Conservation (phyloP, 768 basidiomycete genomes). For the Lactarius psammicola region DNA sequence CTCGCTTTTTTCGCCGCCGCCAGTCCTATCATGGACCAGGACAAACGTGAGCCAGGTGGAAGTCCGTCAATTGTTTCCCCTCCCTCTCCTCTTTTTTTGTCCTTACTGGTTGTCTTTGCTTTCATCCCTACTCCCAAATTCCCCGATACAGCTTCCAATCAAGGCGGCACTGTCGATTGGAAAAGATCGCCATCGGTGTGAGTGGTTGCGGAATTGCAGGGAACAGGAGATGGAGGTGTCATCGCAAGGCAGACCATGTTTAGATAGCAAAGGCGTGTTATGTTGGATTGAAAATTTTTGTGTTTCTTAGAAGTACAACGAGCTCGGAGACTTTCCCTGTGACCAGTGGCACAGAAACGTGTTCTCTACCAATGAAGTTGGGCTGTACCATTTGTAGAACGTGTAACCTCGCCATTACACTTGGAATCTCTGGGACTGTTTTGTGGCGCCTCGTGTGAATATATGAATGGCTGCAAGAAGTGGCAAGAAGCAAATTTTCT, state of each 20-base stretch:
- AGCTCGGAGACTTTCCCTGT: not conserved
- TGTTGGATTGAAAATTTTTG: not conserved
- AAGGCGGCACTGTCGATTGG: not conserved
- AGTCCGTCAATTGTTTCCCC: not conserved
- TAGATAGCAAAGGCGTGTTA: not conserved
- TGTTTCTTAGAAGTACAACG: not conserved
- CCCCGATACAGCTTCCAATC: not conserved
- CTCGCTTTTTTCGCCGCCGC: not conserved
- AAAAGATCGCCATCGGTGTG: not conserved
- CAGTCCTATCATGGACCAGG: not conserved
- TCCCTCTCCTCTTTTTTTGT: not conserved
- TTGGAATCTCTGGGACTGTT: no score
- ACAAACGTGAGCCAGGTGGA: not conserved
- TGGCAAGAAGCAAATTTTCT: no score
- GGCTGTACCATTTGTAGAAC: no score
- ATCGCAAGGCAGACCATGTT: not conserved
- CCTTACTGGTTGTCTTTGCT: no score
- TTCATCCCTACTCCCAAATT: not conserved
- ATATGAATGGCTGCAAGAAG: no score
- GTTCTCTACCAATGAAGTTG: not conserved
- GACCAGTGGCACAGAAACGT: not conserved
- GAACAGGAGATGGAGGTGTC: not conserved
- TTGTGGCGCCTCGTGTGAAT: no score
- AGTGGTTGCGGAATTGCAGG: not conserved
- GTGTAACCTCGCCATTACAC: no score